Evolutionary conservation across 108 stramenopile genomes (phyloP).

Genomic region (Schizochytrium sp.): DNA sequence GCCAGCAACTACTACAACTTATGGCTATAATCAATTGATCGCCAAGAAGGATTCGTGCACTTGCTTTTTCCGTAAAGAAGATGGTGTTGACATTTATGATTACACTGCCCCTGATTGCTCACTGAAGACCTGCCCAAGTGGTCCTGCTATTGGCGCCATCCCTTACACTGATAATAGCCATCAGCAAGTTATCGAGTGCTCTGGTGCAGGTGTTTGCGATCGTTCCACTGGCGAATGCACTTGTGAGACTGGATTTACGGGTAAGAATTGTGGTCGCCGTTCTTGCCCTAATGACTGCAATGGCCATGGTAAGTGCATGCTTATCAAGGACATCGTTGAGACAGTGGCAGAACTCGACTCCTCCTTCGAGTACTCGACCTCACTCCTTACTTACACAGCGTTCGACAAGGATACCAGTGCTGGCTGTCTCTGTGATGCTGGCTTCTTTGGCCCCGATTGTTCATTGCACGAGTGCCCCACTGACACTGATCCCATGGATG

Average conservation of each 20-base stretch:
- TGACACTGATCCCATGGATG: constrained; percentile 85
- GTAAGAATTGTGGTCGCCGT: constrained; percentile 72
- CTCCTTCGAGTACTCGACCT: not conserved
- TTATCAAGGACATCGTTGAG: constrained; percentile 77
- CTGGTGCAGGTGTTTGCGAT: constrained; percentile 74
- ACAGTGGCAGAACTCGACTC: constrained; percentile 73
- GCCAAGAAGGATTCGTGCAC: constrained; percentile 79
- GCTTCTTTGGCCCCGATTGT: constrained; percentile 82
- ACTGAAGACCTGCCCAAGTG: constrained; percentile 68
- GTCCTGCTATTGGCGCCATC: constrained; percentile 63
- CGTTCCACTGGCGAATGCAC: constrained; percentile 70
- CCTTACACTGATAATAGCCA: constrained; percentile 68
- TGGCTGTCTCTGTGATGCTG: constrained; percentile 82
- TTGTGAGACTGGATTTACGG: constrained; percentile 75
- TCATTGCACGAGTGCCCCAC: constrained; percentile 75
- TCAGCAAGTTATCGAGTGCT: constrained; percentile 74
- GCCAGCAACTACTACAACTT: not conserved
- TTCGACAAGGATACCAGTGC: constrained; percentile 84
- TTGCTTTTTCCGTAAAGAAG: constrained; percentile 76
- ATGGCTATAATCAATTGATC: not conserved
- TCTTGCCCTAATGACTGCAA: constrained; percentile 79
- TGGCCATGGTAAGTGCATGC: constrained; percentile 79
- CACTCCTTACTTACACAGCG: constrained; percentile 68
- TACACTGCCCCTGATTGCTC: constrained; percentile 76
- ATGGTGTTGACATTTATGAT: constrained; percentile 75